Evolutionary conservation across 2,329 filamentous ascomycete species (phyloP).

Genomic region (Chaetomiaceae sp.): DNA sequence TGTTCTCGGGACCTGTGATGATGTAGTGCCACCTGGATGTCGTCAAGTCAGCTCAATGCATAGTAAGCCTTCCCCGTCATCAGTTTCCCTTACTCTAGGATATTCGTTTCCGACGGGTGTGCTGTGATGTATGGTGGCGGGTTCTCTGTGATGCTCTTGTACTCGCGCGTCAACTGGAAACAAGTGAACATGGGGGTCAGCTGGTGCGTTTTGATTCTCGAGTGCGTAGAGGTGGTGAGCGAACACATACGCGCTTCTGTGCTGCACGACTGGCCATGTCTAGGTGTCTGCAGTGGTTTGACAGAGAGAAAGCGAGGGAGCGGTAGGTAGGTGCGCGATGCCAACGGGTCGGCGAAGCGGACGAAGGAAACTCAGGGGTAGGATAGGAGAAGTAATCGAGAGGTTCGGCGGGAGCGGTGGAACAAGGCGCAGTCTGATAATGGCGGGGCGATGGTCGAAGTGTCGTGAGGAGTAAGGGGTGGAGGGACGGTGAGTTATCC

Average conservation of each 20-base stretch:
- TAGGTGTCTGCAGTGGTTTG: neutral
- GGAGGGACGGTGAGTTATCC: no score
- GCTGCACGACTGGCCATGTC: slow-evolving; percentile 24
- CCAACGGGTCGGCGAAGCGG: no score
- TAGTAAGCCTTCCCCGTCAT: neutral
- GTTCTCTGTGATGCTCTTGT: slow-evolving; percentile 59
- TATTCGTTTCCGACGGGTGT: slow-evolving; percentile 85
- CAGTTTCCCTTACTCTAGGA: slow-evolving; percentile 62
- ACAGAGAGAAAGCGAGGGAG: neutral
- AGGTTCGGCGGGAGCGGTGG: no score
- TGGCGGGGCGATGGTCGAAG: no score
- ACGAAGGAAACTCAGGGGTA: no score
- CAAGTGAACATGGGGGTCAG: neutral
- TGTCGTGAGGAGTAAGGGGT: no score
- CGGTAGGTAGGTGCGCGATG: no score
- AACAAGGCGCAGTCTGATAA: no score
- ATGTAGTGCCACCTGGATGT: slow-evolving; percentile 78
- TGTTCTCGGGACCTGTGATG: slow-evolving; percentile 87
- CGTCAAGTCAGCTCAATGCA: neutral
- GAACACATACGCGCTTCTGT: slow-evolving; percentile 24
- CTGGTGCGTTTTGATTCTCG: neutral
- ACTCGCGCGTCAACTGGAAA: slow-evolving; percentile 53
- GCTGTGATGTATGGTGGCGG: slow-evolving; percentile 85
- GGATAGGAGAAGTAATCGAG: neutral
- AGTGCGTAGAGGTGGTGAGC: neutral